Base-by-base conservation (phyloP, 345 rosid species). In the Syzygium grande region DNA sequence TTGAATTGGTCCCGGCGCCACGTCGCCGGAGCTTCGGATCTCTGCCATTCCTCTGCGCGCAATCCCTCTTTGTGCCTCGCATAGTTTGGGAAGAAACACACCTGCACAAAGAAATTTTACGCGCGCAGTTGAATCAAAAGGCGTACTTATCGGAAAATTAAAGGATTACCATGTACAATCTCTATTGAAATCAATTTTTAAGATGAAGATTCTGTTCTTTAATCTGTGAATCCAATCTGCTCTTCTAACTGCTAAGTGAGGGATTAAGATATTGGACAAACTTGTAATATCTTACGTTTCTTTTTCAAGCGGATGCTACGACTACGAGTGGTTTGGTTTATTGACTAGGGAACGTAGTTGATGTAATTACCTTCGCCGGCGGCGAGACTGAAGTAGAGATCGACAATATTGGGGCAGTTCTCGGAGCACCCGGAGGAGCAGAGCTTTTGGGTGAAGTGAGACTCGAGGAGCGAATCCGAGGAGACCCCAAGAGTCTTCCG, bases 301-400 rank as follows among this genome's bases (percentile, higher is more conserved):
- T 9, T 3, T 73, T 34, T 34, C 80, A 38, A 19, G 27, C 0
- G 80, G 80, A 21, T 1, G 5, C 25, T 73, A 21, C 25, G 79
- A 0, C 13, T 17, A 17, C 46, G 80, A 68, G 80, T 34, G 46
- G 1, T 34, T 19, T 68, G 46, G 46, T 21, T 68, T 34, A 17
- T 21, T 15, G 4, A 68, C 80, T 9, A 68, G 23, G 34, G 25
- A 15, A 34, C 79, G 23, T 38, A 17, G 46, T 34, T 34, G 79
- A 68, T 6, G 53, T 1, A 16, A 4, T 54, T 92, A 97, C 99
- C 99, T 97, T 97, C 99, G 7, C 96, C 98, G 25, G 98, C 98
- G 5, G 99, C 99, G 16, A 97, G 98, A 61, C 94, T 97, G 93
- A 94, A 97, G 93, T 91, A 96, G 53, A 97, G 98, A 88, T 97